phyloP scores from a whole-genome alignment of 176 grass and related monocot species.

The Bolboschoenus planiculmis region DNA sequence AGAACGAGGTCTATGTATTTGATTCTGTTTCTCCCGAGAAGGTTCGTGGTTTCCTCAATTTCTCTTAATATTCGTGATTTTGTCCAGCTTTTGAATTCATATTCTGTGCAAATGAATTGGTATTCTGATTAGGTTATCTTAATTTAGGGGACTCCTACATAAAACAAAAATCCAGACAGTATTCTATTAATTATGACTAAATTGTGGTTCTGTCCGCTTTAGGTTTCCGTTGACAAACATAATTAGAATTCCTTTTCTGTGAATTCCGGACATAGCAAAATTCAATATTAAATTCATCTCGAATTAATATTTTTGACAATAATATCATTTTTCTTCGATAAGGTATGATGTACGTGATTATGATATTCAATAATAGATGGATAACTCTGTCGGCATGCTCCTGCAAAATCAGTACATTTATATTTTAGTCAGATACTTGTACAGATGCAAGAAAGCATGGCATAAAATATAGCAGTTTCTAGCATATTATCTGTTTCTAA shows the following conservation, averaged over 20 bases:
- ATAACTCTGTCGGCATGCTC: neutral
- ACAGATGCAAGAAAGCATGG: neutral
- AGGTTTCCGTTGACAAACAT: neutral
- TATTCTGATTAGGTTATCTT: neutral
- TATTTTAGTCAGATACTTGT: neutral
- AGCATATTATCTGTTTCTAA: neutral
- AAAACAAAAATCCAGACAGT: too few relatives aligned
- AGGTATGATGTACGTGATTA: neutral
- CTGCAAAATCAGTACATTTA: neutral
- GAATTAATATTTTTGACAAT: neutral
- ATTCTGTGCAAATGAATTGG: neutral
- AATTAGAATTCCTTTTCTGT: neutral
- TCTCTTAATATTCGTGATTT: neutral
- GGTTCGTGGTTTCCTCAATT: conserved; percentile 29
- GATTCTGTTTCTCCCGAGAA: conserved; percentile 97
- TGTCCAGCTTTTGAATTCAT: neutral
- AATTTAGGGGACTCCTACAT: neutral
- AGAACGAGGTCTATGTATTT: conserved; percentile 96
- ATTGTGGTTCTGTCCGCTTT: neutral
- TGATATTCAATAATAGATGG: neutral
- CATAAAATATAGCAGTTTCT: neutral
- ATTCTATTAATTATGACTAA: neutral
- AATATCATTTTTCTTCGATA: neutral
- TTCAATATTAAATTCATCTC: neutral
- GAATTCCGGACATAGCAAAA: neutral